These are phyloP conservation scores for Vigna radiata DNA, from an alignment of 306 rosid genomes.

Conservation along the genomic window DNA sequence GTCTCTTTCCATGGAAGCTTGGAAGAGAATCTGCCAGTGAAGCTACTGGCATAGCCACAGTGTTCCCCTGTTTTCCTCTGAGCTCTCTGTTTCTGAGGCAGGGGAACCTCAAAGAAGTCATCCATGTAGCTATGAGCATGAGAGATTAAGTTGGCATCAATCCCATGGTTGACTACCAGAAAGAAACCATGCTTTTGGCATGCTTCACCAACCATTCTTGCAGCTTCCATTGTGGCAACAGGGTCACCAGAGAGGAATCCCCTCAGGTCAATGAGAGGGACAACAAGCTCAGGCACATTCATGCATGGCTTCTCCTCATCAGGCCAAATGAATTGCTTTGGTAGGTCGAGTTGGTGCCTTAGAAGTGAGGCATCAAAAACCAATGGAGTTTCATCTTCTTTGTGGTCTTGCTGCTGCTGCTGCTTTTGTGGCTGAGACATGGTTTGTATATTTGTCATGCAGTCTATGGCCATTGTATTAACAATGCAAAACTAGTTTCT, in stretches of 20 bases:
- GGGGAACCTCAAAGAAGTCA: slow-evolving; percentile 74
- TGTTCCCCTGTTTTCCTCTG: slow-evolving; percentile 82
- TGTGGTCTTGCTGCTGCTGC: slow-evolving; percentile 20
- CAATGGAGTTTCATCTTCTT: slow-evolving; percentile 48
- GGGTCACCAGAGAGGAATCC: slow-evolving; percentile 72
- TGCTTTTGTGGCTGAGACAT: slow-evolving; percentile 49
- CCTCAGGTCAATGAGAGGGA: slow-evolving; percentile 69
- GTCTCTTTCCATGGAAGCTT: slow-evolving; percentile 98
- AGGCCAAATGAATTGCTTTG: slow-evolving; percentile 90
- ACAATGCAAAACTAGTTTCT: slow-evolving; percentile 25
- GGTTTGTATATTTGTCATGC: slow-evolving; percentile 50
- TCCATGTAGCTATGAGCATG: slow-evolving; percentile 74
- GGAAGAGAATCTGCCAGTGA: slow-evolving; percentile 84
- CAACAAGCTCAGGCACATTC: slow-evolving; percentile 62
- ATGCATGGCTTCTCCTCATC: slow-evolving; percentile 77
- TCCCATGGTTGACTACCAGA: slow-evolving; percentile 84
- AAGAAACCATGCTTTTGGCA: slow-evolving; percentile 89
- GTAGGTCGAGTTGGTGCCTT: slow-evolving; percentile 56
- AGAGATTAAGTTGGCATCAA: slow-evolving; percentile 56
- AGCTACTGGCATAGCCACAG: slow-evolving; percentile 97
- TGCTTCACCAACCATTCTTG: slow-evolving; percentile 66
- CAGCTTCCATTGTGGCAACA: slow-evolving; percentile 56
- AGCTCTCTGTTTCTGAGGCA: slow-evolving; percentile 77
- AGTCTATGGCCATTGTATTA: slow-evolving; percentile 74
- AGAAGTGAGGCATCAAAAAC: slow-evolving; percentile 81